Percentiles rank a stretch among this genome's conserved stretches.
Conservation (phyloP, 305 asterid genomes). For the Lippia alba region DNA sequence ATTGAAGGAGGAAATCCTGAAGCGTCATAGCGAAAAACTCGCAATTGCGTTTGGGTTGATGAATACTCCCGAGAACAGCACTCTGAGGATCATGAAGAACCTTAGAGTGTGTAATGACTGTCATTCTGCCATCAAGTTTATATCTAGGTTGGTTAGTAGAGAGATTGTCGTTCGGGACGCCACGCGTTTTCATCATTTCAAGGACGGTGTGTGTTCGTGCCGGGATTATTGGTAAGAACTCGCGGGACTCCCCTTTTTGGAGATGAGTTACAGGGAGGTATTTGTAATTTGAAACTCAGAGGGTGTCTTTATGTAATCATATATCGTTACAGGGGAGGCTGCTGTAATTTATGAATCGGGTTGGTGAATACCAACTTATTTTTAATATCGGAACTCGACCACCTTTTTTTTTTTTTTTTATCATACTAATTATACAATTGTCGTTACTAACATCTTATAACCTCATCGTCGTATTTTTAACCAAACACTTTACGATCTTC, state of each 20-base stretch:
- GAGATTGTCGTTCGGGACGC: slow-evolving; percentile 82
- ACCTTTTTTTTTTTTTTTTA: too few relatives aligned
- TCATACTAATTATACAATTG: too few relatives aligned
- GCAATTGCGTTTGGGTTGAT: slow-evolving; percentile 82
- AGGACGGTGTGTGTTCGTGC: slow-evolving; percentile 79
- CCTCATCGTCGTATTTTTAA: too few relatives aligned
- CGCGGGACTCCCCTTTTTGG: not conserved
- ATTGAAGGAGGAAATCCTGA: slow-evolving; percentile 75
- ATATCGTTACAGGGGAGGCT: not conserved
- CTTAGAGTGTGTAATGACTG: slow-evolving; percentile 94
- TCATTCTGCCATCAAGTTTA: slow-evolving; percentile 79
- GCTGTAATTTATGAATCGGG: not conserved
- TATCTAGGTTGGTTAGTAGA: slow-evolving; percentile 66
- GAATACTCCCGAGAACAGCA: slow-evolving; percentile 66
- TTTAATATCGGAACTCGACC: too few relatives aligned
- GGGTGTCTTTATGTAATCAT: not conserved
- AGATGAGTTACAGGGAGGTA: not conserved
- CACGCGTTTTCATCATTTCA: slow-evolving; percentile 90
- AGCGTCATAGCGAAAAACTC: slow-evolving; percentile 89
- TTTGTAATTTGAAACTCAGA: not conserved
- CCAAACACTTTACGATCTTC: too few relatives aligned
- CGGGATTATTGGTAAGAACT: slow-evolving; percentile 71
- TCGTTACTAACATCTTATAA: too few relatives aligned
- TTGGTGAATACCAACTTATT: too few relatives aligned
- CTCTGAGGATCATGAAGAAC: slow-evolving; percentile 84